Evolutionary conservation across 805 yeast species (phyloP), one percentile per base, ranked within the genome.

Genomic region (Ogataea minuta): DNA sequence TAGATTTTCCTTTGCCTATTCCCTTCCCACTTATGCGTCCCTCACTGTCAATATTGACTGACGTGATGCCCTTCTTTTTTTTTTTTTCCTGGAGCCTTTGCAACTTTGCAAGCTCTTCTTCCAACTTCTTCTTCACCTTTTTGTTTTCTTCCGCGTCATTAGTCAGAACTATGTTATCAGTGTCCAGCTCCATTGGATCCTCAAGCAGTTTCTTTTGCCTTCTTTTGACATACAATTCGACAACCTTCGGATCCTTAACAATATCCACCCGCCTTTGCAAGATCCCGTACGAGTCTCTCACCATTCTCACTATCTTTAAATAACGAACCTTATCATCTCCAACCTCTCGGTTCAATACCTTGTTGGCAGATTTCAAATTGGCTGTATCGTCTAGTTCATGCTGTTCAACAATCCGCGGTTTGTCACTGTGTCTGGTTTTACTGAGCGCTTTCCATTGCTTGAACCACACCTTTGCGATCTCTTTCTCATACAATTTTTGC

Each of bases 401-500:
- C 28, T 45, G 49, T 3, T 39, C 39, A 4, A 49, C 39, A 3
- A 16, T 19, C 2, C 57, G 45, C 4, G 64, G 63, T 21, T 44
- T 50, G 26, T 49, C 54, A 11, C 50, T 43, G n/a, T 29, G 32
- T 20, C 58, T 45, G 9, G 36, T 41, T 11, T 68, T 64, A 13
- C 74, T 64, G 36, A 90, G 66, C 9, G 81, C 72, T 43, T 74
- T 70, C 34, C 80, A 76, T 58, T 91, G 98, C 6, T 82, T 77
- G 52, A 84, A 82, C 99, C 99, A 93, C 19, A 90, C 89, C 38
- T 88, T 74, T 25, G 76, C 71, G 43, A 93, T 84, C 58, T 93
- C 98, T 44, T 84, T 90, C 46, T 91, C 96, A 54, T 93, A 93
- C 2, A 93, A 79, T 56, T 82, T 84, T 56, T 91, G 98, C 61